Base-by-base conservation (phyloP, 164 flowering plant genomes). In the Pachysandra terminalis region DNA sequence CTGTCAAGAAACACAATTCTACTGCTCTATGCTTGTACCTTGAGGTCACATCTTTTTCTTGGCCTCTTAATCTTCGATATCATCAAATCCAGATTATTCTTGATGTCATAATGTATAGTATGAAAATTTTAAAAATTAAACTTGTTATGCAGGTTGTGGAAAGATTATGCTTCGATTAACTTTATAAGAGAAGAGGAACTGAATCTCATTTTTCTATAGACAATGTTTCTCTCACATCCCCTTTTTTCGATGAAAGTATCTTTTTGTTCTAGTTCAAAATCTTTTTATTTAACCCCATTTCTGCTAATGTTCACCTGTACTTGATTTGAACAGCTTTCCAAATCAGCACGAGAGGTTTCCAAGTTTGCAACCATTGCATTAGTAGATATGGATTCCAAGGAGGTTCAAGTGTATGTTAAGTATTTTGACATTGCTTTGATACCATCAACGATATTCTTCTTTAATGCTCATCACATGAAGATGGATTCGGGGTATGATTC, bases 401-500 rank as follows among this genome's bases (percentile, higher is more conserved):
- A 89, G 27, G 74, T 92, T 71, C 89, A 86, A 75, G 96, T 92
- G 61, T 95, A 95, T 74, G 87, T 88, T 61, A 89, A 89, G 68
- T 95, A 95, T 67, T 92, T 95, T 67, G 98, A 95, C 80, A 85
- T 95, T 35, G 83, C 91, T 59, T 72, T 85, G 62, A 71, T 83
- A 56, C 97, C 99, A 0, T 92, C 99, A 1, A 92, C 90, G 0
- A 69, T 95, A 41, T 95, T 95, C 74, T 95, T 92, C 93, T 92
- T 92, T 79, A 95, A 95, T 79, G 98, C 99, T 54, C 96, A 92
- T 68, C 99, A 95, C 70, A 95, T 95, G 99, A 92, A 92, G 84
- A 92, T 95, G 96, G 99, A 95, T 80, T 95, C 94, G 9, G 97
- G 99, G 97, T 95, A 80, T 19, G 59, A 68, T 19, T 60, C 48